Conservation (phyloP, 75 land plant species). For the Sequoiadendron giganteum region DNA sequence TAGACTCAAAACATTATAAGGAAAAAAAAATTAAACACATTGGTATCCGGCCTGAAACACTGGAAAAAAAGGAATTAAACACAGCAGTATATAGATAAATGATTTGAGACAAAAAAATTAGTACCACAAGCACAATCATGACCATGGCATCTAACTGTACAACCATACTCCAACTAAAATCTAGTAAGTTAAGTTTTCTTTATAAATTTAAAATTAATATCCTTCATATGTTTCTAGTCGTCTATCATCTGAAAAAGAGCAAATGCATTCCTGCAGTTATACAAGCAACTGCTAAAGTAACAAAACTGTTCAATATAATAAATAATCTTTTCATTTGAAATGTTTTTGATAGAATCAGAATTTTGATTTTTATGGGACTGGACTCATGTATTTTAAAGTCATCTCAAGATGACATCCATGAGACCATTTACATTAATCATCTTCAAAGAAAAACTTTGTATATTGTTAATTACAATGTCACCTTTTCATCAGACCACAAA, state of each 20-base stretch:
- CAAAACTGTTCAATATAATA: background rate
- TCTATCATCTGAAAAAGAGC: background rate
- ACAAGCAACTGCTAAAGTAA: background rate
- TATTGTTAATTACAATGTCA: background rate
- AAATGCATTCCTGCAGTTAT: background rate
- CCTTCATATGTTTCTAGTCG: background rate
- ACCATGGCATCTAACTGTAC: background rate
- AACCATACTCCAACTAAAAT: constrained; percentile 1
- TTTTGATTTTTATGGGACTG: too few species aligned
- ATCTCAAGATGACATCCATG: too few species aligned
- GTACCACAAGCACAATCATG: background rate
- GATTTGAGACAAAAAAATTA: background rate
- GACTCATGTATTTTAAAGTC: too few species aligned
- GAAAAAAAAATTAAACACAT: too few species aligned
- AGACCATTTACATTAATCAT: too few species aligned
- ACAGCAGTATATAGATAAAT: too few species aligned
- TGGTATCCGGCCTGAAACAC: too few species aligned
- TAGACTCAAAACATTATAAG: too few species aligned
- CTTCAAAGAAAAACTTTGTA: background rate
- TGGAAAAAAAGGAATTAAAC: too few species aligned
- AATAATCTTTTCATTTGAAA: background rate
- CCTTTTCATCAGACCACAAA: background rate
- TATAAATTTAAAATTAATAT: background rate
- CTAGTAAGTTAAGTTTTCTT: background rate
- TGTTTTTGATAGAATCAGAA: background rate